phyloP scores from a whole-genome alignment of 129 eudicot species.

The Chrysanthemum lavandulifolium region DNA sequence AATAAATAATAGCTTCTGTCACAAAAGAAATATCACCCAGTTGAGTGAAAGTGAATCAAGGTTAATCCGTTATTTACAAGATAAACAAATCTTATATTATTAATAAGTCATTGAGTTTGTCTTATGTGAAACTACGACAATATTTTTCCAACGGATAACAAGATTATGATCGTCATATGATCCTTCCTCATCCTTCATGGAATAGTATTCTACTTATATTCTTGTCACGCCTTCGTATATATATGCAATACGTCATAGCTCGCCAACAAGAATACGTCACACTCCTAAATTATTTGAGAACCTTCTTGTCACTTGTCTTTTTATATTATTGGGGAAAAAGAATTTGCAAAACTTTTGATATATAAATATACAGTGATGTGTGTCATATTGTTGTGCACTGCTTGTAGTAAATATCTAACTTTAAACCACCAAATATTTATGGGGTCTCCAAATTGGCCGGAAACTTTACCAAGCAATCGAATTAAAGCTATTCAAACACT shows the following conservation, averaged over 20 bases:
- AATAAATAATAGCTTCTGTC: too few species aligned
- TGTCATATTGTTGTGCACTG: neutral
- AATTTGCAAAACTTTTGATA: neutral
- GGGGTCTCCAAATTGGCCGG: conserved; percentile 30
- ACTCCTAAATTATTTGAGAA: neutral
- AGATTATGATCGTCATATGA: neutral
- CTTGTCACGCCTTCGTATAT: neutral
- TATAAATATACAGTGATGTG: neutral
- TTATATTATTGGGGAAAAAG: neutral
- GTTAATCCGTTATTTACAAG: too few species aligned
- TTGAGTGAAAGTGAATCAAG: too few species aligned
- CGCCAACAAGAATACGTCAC: neutral
- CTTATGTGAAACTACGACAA: too few species aligned
- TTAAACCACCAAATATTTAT: conserved; percentile 19
- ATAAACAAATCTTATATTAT: too few species aligned
- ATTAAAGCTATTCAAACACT: conserved; percentile 26
- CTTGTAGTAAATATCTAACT: neutral
- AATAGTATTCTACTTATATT: neutral
- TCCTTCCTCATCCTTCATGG: neutral
- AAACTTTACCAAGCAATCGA: conserved; percentile 22
- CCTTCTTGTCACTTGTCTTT: conserved; percentile 15
- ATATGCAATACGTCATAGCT: neutral
- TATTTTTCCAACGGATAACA: neutral
- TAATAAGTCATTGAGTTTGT: too few species aligned
- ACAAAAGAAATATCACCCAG: too few species aligned